phyloP scores from a whole-genome alignment of 1,139 yeast genomes.

The Hyphopichia pseudoburtonii region DNA sequence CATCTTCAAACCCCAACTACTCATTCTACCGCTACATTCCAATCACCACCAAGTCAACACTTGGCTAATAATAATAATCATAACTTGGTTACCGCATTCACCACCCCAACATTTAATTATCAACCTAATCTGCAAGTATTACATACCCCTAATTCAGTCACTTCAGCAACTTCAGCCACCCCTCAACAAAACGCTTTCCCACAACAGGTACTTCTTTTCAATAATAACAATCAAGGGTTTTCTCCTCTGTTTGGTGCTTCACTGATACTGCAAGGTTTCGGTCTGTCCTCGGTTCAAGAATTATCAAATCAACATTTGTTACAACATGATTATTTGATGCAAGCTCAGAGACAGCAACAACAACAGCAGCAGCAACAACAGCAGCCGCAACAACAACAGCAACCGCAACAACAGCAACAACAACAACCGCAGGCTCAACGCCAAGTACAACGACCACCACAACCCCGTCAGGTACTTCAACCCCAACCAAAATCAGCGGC shows the following conservation, averaged over 20 bases:
- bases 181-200: conserved; percentile 1
- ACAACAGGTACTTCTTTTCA: conserved; percentile 3
- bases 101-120: conserved; percentile 3
- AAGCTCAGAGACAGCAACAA: conserved; percentile 5
- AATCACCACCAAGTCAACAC: conserved; percentile 1
- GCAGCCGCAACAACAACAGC: too few species aligned
- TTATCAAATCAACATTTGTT: conserved; percentile 2
- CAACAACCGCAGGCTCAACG: too few species aligned
- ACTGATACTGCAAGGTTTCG: too few species aligned
- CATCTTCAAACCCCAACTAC: conserved; percentile 13
- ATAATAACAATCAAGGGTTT: background rate
- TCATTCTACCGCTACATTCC: conserved; percentile 9
- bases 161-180: conserved; percentile 1
- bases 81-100: background rate
- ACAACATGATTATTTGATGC: conserved; percentile 1
- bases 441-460: conserved; percentile 2
- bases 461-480: conserved; percentile 1
- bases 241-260: conserved; percentile 1
- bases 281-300: background rate
- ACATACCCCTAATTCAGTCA: conserved; percentile 1
- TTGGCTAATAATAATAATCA: background rate
- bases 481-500: conserved; percentile 3
- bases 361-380: conserved; percentile 4
- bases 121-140: conserved; percentile 1
- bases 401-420: conserved; percentile 5